Evolutionary conservation across 441 rosid genomes (phyloP).

Genomic region (Theobroma grandiflorum): DNA sequence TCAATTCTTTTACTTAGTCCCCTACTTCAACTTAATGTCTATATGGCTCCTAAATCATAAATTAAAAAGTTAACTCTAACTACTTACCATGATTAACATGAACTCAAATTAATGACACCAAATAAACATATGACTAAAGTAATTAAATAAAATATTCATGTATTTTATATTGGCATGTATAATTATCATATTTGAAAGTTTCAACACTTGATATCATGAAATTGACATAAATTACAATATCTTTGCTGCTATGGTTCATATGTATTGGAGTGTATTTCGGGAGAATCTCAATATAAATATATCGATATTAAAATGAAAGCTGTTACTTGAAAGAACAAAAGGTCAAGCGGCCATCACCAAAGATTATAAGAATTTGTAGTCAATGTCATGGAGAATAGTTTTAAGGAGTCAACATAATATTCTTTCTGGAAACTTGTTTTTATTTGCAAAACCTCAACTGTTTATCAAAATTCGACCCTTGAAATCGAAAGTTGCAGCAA

Average conservation of each 20-base stretch:
- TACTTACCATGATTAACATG: no score
- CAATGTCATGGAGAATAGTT: background rate
- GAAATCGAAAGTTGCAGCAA: background rate
- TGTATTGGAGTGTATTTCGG: background rate
- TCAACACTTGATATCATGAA: background rate
- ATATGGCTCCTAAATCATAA: no score
- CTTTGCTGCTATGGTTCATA: background rate
- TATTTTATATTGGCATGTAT: background rate
- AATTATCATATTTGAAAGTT: background rate
- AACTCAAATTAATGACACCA: no score
- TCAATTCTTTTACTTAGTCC: no score
- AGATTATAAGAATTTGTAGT: background rate
- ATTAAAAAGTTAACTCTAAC: no score
- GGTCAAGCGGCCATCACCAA: background rate
- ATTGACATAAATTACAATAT: background rate
- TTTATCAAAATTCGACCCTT: background rate
- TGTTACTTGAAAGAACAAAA: background rate
- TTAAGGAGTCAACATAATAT: background rate
- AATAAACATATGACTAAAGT: no score
- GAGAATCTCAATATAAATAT: background rate
- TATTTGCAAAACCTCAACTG: constrained; percentile 13
- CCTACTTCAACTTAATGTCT: no score
- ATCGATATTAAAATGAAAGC: background rate
- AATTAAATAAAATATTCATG: background rate
- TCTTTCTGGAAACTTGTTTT: constrained; percentile 16